phyloP scores from a whole-genome alignment of 2,329 filamentous ascomycete genomes.

The Metarhizium humberi region DNA sequence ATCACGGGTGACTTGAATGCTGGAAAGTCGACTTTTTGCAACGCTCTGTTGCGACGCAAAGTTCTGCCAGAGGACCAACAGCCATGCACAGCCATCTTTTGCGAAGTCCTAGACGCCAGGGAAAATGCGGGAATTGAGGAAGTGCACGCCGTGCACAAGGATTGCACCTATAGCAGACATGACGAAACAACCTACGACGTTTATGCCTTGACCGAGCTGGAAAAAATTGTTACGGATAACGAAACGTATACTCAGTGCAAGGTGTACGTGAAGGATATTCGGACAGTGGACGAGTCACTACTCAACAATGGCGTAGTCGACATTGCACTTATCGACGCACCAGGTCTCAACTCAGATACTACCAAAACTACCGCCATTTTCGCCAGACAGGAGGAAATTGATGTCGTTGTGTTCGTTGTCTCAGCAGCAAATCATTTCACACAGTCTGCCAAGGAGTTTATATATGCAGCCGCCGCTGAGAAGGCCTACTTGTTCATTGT shows the following conservation, averaged over 20 bases:
- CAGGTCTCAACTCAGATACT: conserved; percentile 90
- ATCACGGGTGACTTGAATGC: conserved; percentile 95
- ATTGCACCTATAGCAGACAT: conserved; percentile 70
- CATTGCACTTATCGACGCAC: conserved; percentile 93
- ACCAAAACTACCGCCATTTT: conserved; percentile 97
- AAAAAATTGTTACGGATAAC: conserved; percentile 85
- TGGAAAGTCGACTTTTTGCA: conserved; percentile 98
- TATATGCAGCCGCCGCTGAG: conserved; percentile 87
- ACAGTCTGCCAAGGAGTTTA: conserved; percentile 94
- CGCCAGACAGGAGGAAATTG: conserved; percentile 94
- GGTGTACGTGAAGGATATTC: conserved; percentile 86
- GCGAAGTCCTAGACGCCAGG: conserved; percentile 85
- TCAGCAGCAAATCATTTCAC: conserved; percentile 98
- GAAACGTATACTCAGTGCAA: conserved; percentile 90
- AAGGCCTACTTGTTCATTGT: conserved; percentile 99
- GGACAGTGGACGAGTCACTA: conserved; percentile 82
- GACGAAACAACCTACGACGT: conserved; percentile 94
- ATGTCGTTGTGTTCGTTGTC: conserved; percentile 97
- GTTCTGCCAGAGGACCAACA: conserved; percentile 94
- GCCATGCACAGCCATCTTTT: conserved; percentile 97
- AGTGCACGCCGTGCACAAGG: conserved; percentile 87
- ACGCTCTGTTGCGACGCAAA: conserved; percentile 87
- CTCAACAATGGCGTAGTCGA: conserved; percentile 97
- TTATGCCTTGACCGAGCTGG: conserved; percentile 66
- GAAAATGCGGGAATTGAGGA: conserved; percentile 90